Base-by-base conservation (phyloP, 225 moss, liverwort and hornwort genomes). In the Marchantia polymorpha region DNA sequence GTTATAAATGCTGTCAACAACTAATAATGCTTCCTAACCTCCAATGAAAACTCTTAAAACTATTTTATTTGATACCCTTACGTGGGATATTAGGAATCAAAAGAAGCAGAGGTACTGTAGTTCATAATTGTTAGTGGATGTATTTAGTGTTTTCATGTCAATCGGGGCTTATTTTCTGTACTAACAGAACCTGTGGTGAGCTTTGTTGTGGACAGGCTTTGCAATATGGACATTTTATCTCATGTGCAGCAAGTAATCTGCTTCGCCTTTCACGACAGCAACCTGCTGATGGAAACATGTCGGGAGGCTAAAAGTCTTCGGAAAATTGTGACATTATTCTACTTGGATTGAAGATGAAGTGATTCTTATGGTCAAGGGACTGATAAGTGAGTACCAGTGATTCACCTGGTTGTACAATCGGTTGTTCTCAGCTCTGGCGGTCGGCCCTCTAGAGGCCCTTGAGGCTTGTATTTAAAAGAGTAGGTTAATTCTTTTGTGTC, bases 161-260 rank as follows among this genome's bases (percentile, higher is more conserved):
- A 39, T 39, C 39, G 39, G 39, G 39, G 2, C 2, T 2, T 39
- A 39, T 22, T 65, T 0, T 9, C 27, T 11, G 26, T 23, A 12
- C 10, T 65, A 29, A 65, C 27, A 12, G 25, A 65, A 65, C 11
- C 27, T 27, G 27, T 12, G 26, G 6, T 27, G 26, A 65, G 39
- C 47, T 52, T 6, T 56, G 68, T 73, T 67, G 47, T 69, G 53
- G 88, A 87, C 84, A 99, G 99, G 85, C 90, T 95, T 76, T 99
- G 99, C 88, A 99, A 99, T 78, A 99, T 99, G 99, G 99, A 99
- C 89, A 99, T 99, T 83, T 86, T 99, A 82, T 93, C 95, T 82
- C 95, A 99, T 86, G 99, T 99, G 76, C 99, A 99, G 91, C 99
- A 99, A 89, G 95, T 99, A 47, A 95, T 99, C 78, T 99, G 99